Base-by-base conservation (phyloP, 2,329 filamentous ascomycete species). In the Cadophora luteo-olivacea region DNA sequence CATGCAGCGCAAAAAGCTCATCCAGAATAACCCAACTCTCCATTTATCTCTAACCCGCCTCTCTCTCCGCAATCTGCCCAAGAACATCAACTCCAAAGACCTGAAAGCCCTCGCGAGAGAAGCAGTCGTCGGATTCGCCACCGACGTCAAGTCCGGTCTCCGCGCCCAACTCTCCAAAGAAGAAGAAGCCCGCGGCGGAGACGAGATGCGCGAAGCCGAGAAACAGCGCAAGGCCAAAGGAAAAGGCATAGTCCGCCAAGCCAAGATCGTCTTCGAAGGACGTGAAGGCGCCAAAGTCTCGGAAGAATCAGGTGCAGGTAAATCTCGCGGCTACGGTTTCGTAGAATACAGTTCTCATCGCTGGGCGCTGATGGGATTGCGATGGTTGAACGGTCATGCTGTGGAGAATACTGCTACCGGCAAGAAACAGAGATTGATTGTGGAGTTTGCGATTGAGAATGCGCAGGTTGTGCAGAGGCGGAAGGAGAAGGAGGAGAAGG, bases 391-490 rank as follows among this genome's bases (percentile, higher is more conserved):
- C 78, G 94, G 95, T 1, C 90, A 87, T 68, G 82, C 87, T 38
- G 74, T 89, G 22, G 83, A 86, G 75, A 65, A 48, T n/a, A 87
- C 85, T 71, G 81, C 83, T 29, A 81, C 86, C 64, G 94, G 96
- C 72, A 93, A 91, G 81, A 95, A 93, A 78, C 94, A 96, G 80
- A 87, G 96, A 14, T 82, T 99, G 63, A 93, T 99, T 77, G 95
- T 95, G 48, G 97, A 99, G 80, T 99, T 99, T 78, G 94, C 96
- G 24, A 97, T 99, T 78, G 96, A 99, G 81, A 99, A 99, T 76
- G 94, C 93, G 0, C 94, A 97, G 77, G 96, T 99, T 0, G 91
- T 99, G n/a, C 87, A 90, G 73, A 86, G 96, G 72, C 87, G 97
- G 65, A 87, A 84, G 69, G 88, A 90, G 70, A 83, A 83, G 61